Conservation (phyloP, 2,329 filamentous ascomycete genomes). For the Calonectria pseudoturangicola region DNA sequence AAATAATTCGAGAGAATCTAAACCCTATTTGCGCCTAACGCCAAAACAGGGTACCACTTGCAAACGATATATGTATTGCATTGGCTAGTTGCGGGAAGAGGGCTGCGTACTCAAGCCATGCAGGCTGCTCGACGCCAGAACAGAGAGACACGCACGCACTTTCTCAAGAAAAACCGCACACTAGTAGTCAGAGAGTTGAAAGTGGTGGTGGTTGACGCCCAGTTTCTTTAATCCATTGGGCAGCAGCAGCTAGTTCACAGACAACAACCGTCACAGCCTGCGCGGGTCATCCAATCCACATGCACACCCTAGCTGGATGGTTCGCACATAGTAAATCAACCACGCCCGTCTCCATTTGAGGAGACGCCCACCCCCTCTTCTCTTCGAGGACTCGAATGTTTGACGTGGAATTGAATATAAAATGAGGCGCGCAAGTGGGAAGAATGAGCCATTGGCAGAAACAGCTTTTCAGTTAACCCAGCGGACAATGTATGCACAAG, state of each 20-base stretch:
- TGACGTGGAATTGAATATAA: not conserved
- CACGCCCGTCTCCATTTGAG: not conserved
- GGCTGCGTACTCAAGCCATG: not conserved
- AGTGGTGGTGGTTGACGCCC: slow-evolving; percentile 36
- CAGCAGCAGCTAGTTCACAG: slow-evolving; percentile 50
- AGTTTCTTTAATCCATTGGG: slow-evolving; percentile 47
- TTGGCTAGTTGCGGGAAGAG: slow-evolving; percentile 16
- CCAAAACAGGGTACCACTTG: slow-evolving; percentile 24
- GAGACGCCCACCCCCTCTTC: not conserved
- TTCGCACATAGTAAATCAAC: slow-evolving; percentile 2
- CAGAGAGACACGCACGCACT: not conserved
- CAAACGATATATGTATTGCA: slow-evolving; percentile 8
- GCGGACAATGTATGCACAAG: not conserved
- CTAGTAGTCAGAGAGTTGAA: not conserved
- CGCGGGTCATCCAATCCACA: slow-evolving; percentile 26
- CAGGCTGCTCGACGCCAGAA: not conserved
- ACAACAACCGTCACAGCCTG: slow-evolving; percentile 51
- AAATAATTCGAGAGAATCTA: not conserved
- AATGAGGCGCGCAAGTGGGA: not conserved
- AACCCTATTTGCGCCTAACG: slow-evolving; percentile 17
- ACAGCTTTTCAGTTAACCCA: not conserved
- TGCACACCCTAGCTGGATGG: slow-evolving; percentile 9
- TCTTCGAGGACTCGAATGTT: not conserved
- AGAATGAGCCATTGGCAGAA: not conserved
- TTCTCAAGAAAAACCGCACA: not conserved